phyloP scores from a whole-genome alignment of 1,139 yeast species.

The Hansenula anomala region DNA sequence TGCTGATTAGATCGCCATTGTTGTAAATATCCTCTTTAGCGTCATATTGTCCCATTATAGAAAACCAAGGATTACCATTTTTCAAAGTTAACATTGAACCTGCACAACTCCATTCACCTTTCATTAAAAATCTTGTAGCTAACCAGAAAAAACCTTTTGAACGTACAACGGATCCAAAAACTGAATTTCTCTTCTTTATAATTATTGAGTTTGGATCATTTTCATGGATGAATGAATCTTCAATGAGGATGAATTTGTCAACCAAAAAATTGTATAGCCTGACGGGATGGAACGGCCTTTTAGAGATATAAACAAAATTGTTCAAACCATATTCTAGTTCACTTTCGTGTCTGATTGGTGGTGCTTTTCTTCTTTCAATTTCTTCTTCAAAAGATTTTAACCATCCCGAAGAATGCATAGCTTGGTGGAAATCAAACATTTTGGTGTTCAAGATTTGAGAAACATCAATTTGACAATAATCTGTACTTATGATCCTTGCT shows the following conservation, averaged over 20 bases:
- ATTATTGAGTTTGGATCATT: constrained; percentile 17
- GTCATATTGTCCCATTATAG: constrained; percentile 31
- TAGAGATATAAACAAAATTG: constrained; percentile 35
- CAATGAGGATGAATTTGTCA: constrained; percentile 30
- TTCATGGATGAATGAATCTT: constrained; percentile 22
- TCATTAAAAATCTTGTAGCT: constrained; percentile 36
- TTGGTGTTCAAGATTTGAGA: constrained; percentile 31
- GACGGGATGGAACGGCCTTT: constrained; percentile 42
- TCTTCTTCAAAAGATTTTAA: constrained; percentile 36
- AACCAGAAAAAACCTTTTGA: constrained; percentile 45
- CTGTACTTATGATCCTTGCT: constrained; percentile 32
- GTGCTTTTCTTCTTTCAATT: constrained; percentile 20
- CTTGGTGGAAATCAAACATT: constrained; percentile 35
- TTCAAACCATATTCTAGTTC: constrained; percentile 38
- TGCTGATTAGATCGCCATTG: constrained; percentile 8
- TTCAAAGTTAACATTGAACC: constrained; percentile 38
- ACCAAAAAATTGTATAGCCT: constrained; percentile 31
- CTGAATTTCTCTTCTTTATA: constrained; percentile 31
- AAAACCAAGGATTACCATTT: constrained; percentile 44
- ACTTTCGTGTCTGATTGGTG: constrained; percentile 25
- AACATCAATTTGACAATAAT: constrained; percentile 33
- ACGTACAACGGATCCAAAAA: constrained; percentile 34
- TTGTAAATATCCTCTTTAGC: constrained; percentile 34
- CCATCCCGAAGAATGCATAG: constrained; percentile 43
- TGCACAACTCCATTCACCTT: constrained; percentile 45